Evolutionary conservation across 805 yeast species (phyloP), one percentile per base, ranked within the genome.

Genomic region (Suhomyces vadensis): DNA sequence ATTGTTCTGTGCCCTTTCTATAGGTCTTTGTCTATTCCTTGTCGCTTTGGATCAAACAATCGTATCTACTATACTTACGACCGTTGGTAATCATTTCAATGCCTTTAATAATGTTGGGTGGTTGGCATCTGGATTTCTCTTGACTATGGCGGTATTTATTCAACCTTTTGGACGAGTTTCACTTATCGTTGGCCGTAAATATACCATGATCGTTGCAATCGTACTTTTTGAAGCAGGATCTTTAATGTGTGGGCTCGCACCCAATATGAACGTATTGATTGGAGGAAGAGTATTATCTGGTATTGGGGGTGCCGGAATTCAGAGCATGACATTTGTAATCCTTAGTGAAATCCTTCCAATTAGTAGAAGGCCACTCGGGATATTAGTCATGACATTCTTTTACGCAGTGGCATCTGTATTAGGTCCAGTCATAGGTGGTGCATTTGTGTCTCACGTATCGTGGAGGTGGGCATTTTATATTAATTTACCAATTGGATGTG

Each of bases 231-330:
- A 64, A 52, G 60, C 60, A 5, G 68, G 68, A 3, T 69, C 74
- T 5, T 55, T 69, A 31, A 56, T 69, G 58, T 64, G 71, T 51
- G 74, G 73, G 0, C 57, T 69, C 42, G 51, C 73, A 3, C 52
- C 50, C 16, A 49, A 44, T 41, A 69, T 69, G 74, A 58, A 67
- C 47, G 55, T 59, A n/a, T 56, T 70, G 21, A 70, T 70, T 48
- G 74, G 75, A 4, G 74, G 74, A 5, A 53, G 73, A 53, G 72
- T 62, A 3, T 49, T 67, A 29, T 67, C 64, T 3, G 73, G 73
- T 39, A 48, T 66, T 20, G 73, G 73, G 8, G 73, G 64, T 11
- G 68, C 68, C 14, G 69, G 71, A 14, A 58, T 67, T 22, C 69
- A 61, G 45, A 44, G 60, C 1, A 42, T 64, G 42, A 52, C 54